Conservation (phyloP, 352 stramenopile genomes). For the Phytopythium vexans region DNA sequence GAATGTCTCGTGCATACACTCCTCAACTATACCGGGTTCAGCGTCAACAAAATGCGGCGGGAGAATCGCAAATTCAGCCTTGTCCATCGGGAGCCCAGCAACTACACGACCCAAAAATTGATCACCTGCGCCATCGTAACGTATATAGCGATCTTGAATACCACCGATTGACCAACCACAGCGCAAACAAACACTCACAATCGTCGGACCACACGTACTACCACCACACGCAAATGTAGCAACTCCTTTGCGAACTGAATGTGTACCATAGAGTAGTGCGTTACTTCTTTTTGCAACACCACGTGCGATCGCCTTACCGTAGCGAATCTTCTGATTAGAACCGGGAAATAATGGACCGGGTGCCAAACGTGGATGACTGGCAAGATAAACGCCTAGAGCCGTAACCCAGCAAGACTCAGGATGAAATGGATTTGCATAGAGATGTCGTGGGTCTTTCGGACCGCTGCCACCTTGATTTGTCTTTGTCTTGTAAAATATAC, state of each 20-base stretch:
- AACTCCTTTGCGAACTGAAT: constrained; percentile 13
- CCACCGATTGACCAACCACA: constrained; percentile 11
- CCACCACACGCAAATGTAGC: constrained; percentile 16
- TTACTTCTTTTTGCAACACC: no score
- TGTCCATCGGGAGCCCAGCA: constrained; percentile 8
- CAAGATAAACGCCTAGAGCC: no score
- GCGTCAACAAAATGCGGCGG: constrained; percentile 6
- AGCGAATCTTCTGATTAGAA: no score
- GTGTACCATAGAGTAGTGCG: constrained; percentile 12
- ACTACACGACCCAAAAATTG: constrained; percentile 11
- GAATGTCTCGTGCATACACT: constrained; percentile 6
- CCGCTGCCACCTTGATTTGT: no score
- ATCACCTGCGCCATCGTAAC: constrained; percentile 13
- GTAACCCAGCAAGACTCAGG: no score
- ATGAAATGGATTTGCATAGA: no score
- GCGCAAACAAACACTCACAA: constrained; percentile 12
- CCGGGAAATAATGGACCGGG: no score
- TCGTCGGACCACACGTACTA: constrained; percentile 9
- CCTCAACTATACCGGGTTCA: neutral
- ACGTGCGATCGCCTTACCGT: no score
- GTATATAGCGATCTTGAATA: constrained; percentile 13
- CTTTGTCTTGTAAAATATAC: no score
- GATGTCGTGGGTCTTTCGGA: no score
- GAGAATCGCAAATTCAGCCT: constrained; percentile 2
- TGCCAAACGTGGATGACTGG: no score